phyloP scores from a whole-genome alignment of 768 basidiomycete species.

The Tephrocybe sp. region DNA sequence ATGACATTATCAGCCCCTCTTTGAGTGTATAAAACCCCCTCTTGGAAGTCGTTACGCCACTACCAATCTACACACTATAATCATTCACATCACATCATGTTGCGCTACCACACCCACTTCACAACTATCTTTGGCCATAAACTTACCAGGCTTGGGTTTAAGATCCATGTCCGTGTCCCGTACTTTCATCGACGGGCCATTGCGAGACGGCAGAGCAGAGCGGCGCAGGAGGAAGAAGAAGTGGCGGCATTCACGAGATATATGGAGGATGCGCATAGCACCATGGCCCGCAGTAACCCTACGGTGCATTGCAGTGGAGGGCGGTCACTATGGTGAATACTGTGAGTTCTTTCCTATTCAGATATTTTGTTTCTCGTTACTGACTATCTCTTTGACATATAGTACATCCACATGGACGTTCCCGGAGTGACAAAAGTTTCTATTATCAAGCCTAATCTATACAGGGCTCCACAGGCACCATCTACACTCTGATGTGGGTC shows the following conservation, averaged over 20 bases:
- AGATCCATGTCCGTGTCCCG: neutral
- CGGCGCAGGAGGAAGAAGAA: conserved; percentile 1
- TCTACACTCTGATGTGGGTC: neutral
- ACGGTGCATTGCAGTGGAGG: neutral
- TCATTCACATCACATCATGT: neutral
- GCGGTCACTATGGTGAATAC: conserved; percentile 5
- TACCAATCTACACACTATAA: neutral
- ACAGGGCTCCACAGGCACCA: no score
- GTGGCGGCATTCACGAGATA: conserved; percentile 1
- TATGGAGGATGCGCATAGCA: conserved; percentile 5
- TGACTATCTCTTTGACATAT: no score
- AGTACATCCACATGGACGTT: conserved; percentile 1
- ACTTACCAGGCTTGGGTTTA: neutral
- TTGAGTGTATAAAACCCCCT: neutral
- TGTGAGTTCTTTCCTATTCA: neutral
- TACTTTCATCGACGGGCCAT: conserved; percentile 5
- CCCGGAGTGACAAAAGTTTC: conserved; percentile 1
- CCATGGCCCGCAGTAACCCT: neutral
- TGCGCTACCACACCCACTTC: neutral
- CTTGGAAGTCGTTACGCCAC: neutral
- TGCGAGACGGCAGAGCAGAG: neutral
- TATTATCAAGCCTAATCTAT: neutral
- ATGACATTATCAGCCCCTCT: neutral
- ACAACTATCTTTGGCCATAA: neutral
- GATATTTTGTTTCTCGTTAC: no score